Evolutionary conservation across 2,329 filamentous ascomycete species (phyloP), one percentile per base, ranked within the genome.

Genomic region (Microdochium paspali): DNA sequence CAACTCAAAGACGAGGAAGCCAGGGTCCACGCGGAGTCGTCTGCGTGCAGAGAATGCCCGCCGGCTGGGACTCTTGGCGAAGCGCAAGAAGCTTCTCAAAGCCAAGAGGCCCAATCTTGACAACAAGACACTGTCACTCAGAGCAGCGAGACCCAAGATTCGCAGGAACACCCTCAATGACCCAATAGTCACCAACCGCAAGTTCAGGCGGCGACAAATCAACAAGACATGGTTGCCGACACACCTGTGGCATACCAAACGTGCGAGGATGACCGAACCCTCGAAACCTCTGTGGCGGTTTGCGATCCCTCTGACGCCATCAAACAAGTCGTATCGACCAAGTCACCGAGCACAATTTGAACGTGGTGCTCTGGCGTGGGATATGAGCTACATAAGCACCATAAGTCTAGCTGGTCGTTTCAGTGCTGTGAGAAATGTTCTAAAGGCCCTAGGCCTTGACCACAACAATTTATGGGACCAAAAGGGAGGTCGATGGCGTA

Each of bases 151-250:
- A 35, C 80, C 84, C 2, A 88, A 86, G 64, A 80, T 87, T 54
- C 84, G 83, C 61, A 80, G 82, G 56, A 81, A 88, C 56, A 72
- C 69, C 46, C 74, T 90, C 45, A 86, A 87, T 47, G 72, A 79
- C 62, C 63, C 82, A 80, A 2, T 76, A 74, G 42, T 79, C 68
- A 56, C 53, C 2, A 55, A 53, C 9, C 52, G 77, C 21, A 90
- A 84, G 58, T 97, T 89, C 61, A 82, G 84, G 54, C 93, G 89
- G 66, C 82, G 93, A 26, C 91, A 97, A 62, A 70, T 84, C 43
- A 76, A 87, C 63, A 97, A 97, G 71, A 90, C 87, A 2, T 96
- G 91, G 89, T 72, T 98, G 15, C 93, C 93, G 0, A 97, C 93
- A 6, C 93, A 98, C 64, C 69, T 94, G 53, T 98, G 87, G 78